Conservation (phyloP, 1,139 yeast genomes). For the Pneumocystis jirovecii region DNA sequence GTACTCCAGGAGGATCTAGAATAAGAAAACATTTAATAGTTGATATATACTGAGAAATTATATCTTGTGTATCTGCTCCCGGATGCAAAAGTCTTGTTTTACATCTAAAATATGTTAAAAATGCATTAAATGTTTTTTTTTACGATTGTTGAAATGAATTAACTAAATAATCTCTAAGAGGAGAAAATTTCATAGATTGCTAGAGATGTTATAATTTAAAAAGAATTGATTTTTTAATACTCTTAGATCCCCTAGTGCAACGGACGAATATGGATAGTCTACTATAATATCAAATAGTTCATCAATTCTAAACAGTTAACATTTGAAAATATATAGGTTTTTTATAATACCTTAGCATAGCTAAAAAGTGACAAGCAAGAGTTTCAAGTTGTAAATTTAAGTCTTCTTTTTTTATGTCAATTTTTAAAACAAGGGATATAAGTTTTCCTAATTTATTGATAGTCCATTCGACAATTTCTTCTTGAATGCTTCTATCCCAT, state of each 20-base stretch:
- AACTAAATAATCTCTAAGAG: slow-evolving; percentile 41
- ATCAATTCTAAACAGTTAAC: slow-evolving; percentile 28
- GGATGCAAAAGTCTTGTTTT: slow-evolving; percentile 50
- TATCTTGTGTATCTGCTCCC: slow-evolving; percentile 66
- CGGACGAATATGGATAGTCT: slow-evolving; percentile 42
- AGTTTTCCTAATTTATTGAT: background rate
- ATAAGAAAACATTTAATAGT: slow-evolving; percentile 58
- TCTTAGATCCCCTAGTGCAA: slow-evolving; percentile 52
- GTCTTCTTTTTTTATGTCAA: background rate
- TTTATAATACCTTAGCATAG: background rate
- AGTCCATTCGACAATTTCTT: slow-evolving; percentile 1
- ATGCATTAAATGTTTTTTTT: background rate
- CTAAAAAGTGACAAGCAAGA: slow-evolving; percentile 1
- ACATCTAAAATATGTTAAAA: slow-evolving; percentile 24
- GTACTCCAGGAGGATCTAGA: slow-evolving; percentile 78
- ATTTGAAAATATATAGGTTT: background rate
- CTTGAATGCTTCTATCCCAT: background rate
- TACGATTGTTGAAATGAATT: slow-evolving; percentile 32
- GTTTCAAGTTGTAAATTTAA: background rate
- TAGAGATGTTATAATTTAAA: background rate
- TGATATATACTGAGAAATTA: slow-evolving; percentile 52
- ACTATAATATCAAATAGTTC: slow-evolving; percentile 55
- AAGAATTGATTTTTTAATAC: background rate
- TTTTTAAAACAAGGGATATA: background rate
- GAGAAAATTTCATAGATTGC: slow-evolving; percentile 27